These are phyloP conservation scores for Calamus simplicifolius DNA, from an alignment of 176 grass and related monocot genomes.

Conservation along the genomic window DNA sequence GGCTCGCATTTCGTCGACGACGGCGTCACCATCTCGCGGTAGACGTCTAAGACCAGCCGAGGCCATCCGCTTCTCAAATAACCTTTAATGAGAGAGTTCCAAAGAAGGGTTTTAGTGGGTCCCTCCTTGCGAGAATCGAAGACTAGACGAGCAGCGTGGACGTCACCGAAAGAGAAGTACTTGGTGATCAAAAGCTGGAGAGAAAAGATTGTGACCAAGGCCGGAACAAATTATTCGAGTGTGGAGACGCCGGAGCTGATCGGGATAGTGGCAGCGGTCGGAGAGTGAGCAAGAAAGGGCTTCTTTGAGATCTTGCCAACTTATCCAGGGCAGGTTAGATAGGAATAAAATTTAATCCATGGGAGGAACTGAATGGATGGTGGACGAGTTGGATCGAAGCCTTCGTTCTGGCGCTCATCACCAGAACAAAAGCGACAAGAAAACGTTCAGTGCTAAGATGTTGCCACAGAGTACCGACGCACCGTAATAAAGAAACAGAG, in stretches of 20 bases:
- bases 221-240: slow-evolving; percentile 32
- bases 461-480: too few relatives aligned
- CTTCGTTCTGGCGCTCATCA: not conserved
- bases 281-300: slow-evolving; percentile 39
- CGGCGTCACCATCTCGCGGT: slow-evolving; percentile 25
- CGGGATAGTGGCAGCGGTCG: not conserved
- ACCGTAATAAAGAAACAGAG: too few relatives aligned
- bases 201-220: slow-evolving; percentile 39
- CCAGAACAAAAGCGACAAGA: too few relatives aligned
- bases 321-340: not conserved
- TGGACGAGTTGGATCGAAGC: not conserved
- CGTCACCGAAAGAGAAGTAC: slow-evolving; percentile 45
- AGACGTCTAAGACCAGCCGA: slow-evolving; percentile 17
- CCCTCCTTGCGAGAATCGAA: slow-evolving; percentile 29
- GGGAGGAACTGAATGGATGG: too few relatives aligned
- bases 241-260: slow-evolving; percentile 33
- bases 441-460: too few relatives aligned
- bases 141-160: slow-evolving; percentile 21
- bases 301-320: slow-evolving; percentile 59
- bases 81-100: slow-evolving; percentile 53
- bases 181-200: slow-evolving; percentile 40
- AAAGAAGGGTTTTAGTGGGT: slow-evolving; percentile 43
- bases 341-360: too few relatives aligned
- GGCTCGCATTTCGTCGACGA: slow-evolving; percentile 1
- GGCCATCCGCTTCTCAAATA: slow-evolving; percentile 34